Conservation (phyloP, 805 yeast species). For the Ogataea chonburiensis region DNA sequence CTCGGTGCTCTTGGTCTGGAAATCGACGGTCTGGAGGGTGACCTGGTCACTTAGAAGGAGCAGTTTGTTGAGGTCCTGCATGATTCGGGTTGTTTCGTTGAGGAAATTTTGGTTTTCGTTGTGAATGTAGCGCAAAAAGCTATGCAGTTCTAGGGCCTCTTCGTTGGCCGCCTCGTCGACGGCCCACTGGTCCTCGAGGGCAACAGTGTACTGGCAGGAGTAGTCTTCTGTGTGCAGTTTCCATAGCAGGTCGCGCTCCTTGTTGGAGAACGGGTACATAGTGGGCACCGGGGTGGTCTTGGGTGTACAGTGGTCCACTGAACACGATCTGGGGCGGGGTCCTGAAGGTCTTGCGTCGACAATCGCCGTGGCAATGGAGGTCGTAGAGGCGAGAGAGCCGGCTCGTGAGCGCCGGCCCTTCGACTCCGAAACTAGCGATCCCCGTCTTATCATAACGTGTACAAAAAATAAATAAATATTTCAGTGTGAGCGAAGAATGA, state of each 20-base stretch:
- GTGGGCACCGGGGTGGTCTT: background rate
- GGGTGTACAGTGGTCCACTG: background rate
- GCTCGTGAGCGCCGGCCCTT: constrained; percentile 43
- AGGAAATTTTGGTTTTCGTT: constrained; percentile 39
- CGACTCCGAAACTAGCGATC: constrained; percentile 25
- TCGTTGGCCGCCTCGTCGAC: constrained; percentile 40
- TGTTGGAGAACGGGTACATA: constrained; percentile 38
- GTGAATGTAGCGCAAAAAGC: constrained; percentile 30
- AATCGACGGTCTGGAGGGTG: constrained; percentile 58
- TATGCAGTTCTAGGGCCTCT: constrained; percentile 36
- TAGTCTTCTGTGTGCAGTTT: constrained; percentile 37
- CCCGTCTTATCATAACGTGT: constrained; percentile 24
- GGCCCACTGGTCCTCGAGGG: constrained; percentile 39
- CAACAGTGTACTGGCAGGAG: constrained; percentile 42
- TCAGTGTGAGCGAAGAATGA: too few relatives aligned
- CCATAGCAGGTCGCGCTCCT: constrained; percentile 38
- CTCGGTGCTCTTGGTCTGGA: constrained; percentile 54
- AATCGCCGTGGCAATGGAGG: background rate
- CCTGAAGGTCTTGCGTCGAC: background rate
- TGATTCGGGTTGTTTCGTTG: constrained; percentile 44
- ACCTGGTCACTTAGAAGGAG: constrained; percentile 56
- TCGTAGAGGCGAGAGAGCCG: constrained; percentile 50
- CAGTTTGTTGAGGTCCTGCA: constrained; percentile 46
- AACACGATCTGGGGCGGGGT: constrained; percentile 4
- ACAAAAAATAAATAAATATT: constrained; percentile 9